These are phyloP conservation scores for Citrus hindsii DNA, from an alignment of 345 rosid species.

Conservation along the genomic window DNA sequence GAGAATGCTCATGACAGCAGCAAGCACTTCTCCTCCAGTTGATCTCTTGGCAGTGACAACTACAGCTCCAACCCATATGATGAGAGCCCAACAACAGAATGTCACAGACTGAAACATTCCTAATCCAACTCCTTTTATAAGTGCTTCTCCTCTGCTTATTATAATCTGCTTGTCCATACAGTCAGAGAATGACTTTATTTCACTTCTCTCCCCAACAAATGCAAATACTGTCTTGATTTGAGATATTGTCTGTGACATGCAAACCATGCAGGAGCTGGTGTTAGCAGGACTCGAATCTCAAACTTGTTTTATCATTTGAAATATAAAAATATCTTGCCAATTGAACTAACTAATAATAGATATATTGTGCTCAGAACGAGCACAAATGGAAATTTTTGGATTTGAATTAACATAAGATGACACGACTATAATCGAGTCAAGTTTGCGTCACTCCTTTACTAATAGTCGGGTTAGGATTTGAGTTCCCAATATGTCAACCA, in stretches of 20 bases:
- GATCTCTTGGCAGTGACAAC: slow-evolving; percentile 36
- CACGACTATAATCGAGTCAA: not conserved
- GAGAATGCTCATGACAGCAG: slow-evolving; percentile 65
- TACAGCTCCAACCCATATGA: slow-evolving; percentile 60
- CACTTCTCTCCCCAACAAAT: slow-evolving; percentile 51
- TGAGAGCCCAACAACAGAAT: slow-evolving; percentile 54
- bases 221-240: slow-evolving; percentile 66
- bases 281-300: not conserved
- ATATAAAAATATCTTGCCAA: not conserved
- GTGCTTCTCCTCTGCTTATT: slow-evolving; percentile 52
- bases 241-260: slow-evolving; percentile 37
- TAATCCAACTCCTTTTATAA: slow-evolving; percentile 59
- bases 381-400: not conserved
- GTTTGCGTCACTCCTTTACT: not conserved
- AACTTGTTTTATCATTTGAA: not conserved
- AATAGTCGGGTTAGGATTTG: not conserved
- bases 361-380: not conserved
- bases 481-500: not conserved
- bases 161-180: slow-evolving; percentile 41
- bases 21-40: slow-evolving; percentile 49
- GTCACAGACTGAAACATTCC: slow-evolving; percentile 58
- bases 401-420: not conserved
- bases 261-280: not conserved
- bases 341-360: not conserved
- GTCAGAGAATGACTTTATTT: slow-evolving; percentile 39